Conservation (phyloP, 345 rosid genomes). For the Populus nigra region DNA sequence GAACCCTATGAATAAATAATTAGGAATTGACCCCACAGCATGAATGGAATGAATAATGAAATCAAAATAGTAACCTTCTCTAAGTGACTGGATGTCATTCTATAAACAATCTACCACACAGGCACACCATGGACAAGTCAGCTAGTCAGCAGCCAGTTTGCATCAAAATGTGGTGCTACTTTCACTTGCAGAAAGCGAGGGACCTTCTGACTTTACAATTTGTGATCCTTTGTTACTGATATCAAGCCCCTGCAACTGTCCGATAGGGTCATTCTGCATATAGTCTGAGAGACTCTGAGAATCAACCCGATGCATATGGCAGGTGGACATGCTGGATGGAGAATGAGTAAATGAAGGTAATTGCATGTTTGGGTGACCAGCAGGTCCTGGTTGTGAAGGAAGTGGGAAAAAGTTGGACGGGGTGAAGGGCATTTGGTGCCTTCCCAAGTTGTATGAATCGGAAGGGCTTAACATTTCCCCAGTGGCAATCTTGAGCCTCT, state of each 20-base stretch:
- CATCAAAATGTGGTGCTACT: constrained; percentile 63
- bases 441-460: constrained; percentile 61
- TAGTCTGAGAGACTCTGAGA: constrained; percentile 49
- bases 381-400: constrained; percentile 42
- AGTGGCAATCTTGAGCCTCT: constrained; percentile 69
- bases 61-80: background rate
- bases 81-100: constrained; percentile 22
- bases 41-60: constrained; percentile 20
- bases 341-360: constrained; percentile 53
- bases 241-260: constrained; percentile 81
- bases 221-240: constrained; percentile 57
- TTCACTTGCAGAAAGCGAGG: constrained; percentile 63
- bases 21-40: constrained; percentile 6
- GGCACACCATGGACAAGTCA: constrained; percentile 24
- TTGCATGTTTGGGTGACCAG: constrained; percentile 47
- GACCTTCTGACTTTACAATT: constrained; percentile 62
- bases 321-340: constrained; percentile 26
- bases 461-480: constrained; percentile 60
- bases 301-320: constrained; percentile 11
- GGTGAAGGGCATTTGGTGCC: constrained; percentile 54
- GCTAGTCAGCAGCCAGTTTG: constrained; percentile 14
- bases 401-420: constrained; percentile 43
- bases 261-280: constrained; percentile 63
- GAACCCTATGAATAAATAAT: constrained; percentile 19
- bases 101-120: constrained; percentile 31